Evolutionary conservation across 2,329 filamentous ascomycete genomes (phyloP).

Genomic region (Berkeleyomyces rouxiae): DNA sequence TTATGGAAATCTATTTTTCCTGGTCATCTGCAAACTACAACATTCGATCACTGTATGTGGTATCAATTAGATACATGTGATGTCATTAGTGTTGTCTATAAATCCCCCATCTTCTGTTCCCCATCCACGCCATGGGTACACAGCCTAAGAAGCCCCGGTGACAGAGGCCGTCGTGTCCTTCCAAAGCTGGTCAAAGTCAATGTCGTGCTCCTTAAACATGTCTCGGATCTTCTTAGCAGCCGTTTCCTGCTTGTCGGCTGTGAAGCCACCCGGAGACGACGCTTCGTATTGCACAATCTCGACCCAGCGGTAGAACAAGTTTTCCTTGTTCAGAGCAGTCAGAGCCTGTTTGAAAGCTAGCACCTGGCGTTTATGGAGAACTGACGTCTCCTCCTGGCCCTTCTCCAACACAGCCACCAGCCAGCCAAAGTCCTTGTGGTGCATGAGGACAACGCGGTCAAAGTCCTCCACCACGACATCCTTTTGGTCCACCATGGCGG

Average conservation of each 20-base stretch:
- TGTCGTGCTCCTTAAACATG: conserved; percentile 54
- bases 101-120: not conserved
- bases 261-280: conserved; percentile 62
- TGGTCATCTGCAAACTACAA: not conserved
- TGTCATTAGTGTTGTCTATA: not conserved
- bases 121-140: conserved; percentile 16
- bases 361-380: conserved; percentile 55
- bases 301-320: conserved; percentile 81
- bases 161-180: conserved; percentile 35
- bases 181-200: conserved; percentile 76
- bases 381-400: conserved; percentile 47
- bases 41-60: not conserved
- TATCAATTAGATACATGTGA: not conserved
- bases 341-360: conserved; percentile 66
- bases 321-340: conserved; percentile 62
- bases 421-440: conserved; percentile 53
- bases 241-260: conserved; percentile 51
- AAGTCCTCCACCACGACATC: conserved; percentile 43
- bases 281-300: conserved; percentile 84
- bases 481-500: conserved; percentile 49
- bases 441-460: conserved; percentile 51
- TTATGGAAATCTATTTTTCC: not conserved
- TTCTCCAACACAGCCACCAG: conserved; percentile 24
- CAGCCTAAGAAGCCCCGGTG: not conserved
- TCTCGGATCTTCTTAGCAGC: conserved; percentile 59